Evolutionary conservation across 2,329 filamentous ascomycete genomes (phyloP), one percentile per base, ranked within the genome.

Genomic region (Xylaria sp.): DNA sequence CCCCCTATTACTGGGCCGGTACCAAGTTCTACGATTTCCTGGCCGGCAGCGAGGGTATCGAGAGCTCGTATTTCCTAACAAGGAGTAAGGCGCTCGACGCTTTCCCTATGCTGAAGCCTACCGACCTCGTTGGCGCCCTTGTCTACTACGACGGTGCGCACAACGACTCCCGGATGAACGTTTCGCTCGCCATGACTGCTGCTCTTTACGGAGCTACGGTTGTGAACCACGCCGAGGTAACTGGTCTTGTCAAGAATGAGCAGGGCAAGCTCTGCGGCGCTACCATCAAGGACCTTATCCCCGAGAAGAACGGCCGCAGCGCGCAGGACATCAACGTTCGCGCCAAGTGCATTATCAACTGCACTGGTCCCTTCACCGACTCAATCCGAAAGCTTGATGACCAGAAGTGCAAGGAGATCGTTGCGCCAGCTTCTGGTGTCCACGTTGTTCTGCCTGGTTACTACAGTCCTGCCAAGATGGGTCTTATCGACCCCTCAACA

Each of bases 81-180:
- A 88, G 87, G 74, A 92, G 88, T 73, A 93, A 93, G 76, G 90
- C 91, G 7, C 79, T 95, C 63, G 90, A 93, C 72, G 89, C 89
- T 2, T 95, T 95, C 71, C 91, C 91, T 6, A 94, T 95, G 91
- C 76, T 95, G 65, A 92, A 91, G 76, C 88, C 85, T 71, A 86
- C 89, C 48, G 85, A 88, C 65, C 78, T 95, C 11, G 83, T 92
- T 50, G 91, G 91, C 62, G 90, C 91, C 59, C 77, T 95, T 69
- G 91, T 95, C 23, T 96, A 96, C 79, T 95, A 95, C 72, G 91
- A 96, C 76, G 91, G 91, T 67, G 90, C 90, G 35, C 91, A 96
- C 76, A 96, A 96, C 71, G 91, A 96, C 74, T 94, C 91, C 18
- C 85, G 91, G 54, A 95, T 96, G 91, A 95, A 95, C 71, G 88